phyloP scores from a whole-genome alignment of 2,329 filamentous ascomycete species.

The Didymella lethalis region DNA sequence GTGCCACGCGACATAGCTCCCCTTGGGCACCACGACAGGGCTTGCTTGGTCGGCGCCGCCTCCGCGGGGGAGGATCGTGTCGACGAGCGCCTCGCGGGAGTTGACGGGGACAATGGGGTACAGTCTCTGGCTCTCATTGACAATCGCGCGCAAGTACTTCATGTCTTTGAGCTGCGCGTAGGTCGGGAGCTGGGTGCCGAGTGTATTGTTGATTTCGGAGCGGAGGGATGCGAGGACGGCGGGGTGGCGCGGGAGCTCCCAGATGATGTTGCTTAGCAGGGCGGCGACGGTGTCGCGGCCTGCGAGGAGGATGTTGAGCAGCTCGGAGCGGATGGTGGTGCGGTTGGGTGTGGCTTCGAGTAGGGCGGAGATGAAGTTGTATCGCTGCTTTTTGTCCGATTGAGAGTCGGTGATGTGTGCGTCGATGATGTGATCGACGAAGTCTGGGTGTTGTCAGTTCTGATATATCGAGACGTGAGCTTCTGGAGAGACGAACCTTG shows the following conservation, averaged over 20 bases:
- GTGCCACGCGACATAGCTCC: constrained; percentile 26
- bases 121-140: constrained; percentile 45
- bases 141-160: constrained; percentile 39
- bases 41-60: constrained; percentile 37
- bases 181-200: constrained; percentile 50
- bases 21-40: constrained; percentile 43
- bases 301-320: constrained; percentile 47
- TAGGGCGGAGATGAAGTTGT: constrained; percentile 39
- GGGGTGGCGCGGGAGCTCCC: constrained; percentile 49
- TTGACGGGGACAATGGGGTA: constrained; percentile 45
- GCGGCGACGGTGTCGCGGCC: constrained; percentile 47
- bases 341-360: constrained; percentile 27
- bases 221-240: constrained; percentile 43
- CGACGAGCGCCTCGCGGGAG: constrained; percentile 34
- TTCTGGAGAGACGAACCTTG: constrained; percentile 20
- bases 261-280: constrained; percentile 45
- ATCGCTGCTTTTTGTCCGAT: constrained; percentile 12
- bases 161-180: constrained; percentile 42
- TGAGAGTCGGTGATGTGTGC: not conserved
- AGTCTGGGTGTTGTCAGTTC: constrained; percentile 2
- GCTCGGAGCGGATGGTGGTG: constrained; percentile 36
- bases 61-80: constrained; percentile 43
- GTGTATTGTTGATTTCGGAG: constrained; percentile 51
- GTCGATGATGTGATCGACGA: constrained; percentile 14
- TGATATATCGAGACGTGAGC: not conserved